Percentiles rank a stretch among this genome's conserved stretches.
Conservation (phyloP, 768 basidiomycete species). For the Suillus subluteus region DNA sequence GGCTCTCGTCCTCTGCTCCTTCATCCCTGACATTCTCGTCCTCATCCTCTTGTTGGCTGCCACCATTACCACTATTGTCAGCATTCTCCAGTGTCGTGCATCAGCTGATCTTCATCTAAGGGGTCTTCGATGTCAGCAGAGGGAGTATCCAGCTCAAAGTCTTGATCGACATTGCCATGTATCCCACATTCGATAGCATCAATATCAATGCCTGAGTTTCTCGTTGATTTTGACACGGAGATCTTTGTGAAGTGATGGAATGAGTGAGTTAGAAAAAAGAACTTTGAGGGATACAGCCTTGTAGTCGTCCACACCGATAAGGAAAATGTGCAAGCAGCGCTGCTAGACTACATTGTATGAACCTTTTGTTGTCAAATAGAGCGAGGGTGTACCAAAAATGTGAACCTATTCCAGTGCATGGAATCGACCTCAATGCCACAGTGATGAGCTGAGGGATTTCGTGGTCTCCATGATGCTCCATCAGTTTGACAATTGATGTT, state of each 20-base stretch:
- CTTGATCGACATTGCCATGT: no score
- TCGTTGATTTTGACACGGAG: not conserved
- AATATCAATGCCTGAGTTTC: slow-evolving; percentile 6
- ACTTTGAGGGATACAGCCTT: not conserved
- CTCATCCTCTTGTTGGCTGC: no score
- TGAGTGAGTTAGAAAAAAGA: slow-evolving; percentile 10
- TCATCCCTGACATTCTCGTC: no score
- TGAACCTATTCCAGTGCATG: slow-evolving; percentile 10
- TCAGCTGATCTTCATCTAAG: no score
- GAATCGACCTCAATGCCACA: slow-evolving; percentile 11
- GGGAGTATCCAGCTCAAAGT: no score
- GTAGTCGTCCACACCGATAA: slow-evolving; percentile 7
- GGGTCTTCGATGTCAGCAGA: fast-evolving
- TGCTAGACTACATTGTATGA: slow-evolving; percentile 2
- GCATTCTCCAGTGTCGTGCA: no score
- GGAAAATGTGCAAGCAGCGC: slow-evolving; percentile 4
- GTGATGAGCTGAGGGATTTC: not conserved
- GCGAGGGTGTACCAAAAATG: slow-evolving; percentile 8
- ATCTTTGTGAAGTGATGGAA: not conserved
- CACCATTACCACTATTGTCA: no score
- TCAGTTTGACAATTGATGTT: not conserved
- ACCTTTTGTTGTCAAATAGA: not conserved
- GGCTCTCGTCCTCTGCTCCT: no score
- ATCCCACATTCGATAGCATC: not conserved
- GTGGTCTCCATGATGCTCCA: slow-evolving; percentile 9